Percentiles rank a stretch among this genome's conserved stretches.
Conservation (phyloP, 1,284 basidiomycete genomes). For the Ceratobasidium sp. region DNA sequence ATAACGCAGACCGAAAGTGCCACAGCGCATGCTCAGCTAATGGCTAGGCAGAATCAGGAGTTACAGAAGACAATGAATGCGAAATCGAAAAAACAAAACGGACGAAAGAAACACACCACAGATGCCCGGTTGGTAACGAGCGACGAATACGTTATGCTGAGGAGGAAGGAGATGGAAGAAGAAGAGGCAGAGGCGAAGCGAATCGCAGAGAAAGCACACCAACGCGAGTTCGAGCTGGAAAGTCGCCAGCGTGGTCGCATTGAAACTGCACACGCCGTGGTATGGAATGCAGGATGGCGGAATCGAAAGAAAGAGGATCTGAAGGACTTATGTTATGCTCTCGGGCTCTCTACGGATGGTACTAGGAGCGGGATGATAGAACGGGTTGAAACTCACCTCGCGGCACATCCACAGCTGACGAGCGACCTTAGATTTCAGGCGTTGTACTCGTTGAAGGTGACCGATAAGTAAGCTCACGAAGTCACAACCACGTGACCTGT, state of each 20-base stretch:
- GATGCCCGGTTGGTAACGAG: background rate
- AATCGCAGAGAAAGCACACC: background rate
- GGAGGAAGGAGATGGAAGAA: background rate
- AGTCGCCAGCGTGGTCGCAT: background rate
- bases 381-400: background rate
- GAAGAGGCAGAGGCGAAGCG: constrained; percentile 1
- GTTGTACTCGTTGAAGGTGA: too few species aligned
- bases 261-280: background rate
- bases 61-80: background rate
- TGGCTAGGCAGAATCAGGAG: background rate
- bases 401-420: background rate
- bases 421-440: too few species aligned
- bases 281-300: background rate
- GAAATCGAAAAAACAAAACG: background rate
- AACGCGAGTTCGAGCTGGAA: background rate
- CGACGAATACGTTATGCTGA: background rate
- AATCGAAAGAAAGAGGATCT: background rate
- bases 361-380: background rate
- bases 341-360: background rate
- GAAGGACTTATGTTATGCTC: background rate
- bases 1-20: background rate
- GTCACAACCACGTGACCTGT: background rate
- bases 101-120: background rate
- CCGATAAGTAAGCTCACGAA: too few species aligned
- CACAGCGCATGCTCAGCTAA: background rate